These are phyloP conservation scores for Micromonas commoda DNA, from an alignment of 139 green algal species.

Conservation along the genomic window DNA sequence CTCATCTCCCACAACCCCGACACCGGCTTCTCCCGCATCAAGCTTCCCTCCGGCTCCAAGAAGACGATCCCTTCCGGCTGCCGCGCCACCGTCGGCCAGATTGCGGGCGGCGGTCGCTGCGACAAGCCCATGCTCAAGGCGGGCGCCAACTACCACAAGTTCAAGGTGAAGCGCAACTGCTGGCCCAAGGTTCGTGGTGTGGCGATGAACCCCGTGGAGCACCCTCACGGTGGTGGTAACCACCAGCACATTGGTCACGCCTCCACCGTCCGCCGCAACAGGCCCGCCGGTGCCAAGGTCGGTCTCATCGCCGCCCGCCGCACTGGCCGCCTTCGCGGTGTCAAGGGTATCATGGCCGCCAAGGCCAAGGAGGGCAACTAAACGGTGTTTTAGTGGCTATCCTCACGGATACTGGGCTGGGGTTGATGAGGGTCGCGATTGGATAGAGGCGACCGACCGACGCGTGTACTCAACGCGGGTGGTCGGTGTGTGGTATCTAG, in stretches of 20 bases:
- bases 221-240: slow-evolving; percentile 99
- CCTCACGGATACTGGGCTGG: too few species aligned
- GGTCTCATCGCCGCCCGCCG: slow-evolving; percentile 77
- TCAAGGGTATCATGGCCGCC: slow-evolving; percentile 2
- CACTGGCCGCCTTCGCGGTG: slow-evolving; percentile 55
- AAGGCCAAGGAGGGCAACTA: slow-evolving; percentile 16
- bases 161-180: slow-evolving; percentile 88
- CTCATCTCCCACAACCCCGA: slow-evolving; percentile 97
- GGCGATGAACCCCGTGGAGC: slow-evolving; percentile 99
- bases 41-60: slow-evolving; percentile 96
- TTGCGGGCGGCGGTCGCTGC: slow-evolving; percentile 92
- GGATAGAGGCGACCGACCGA: too few species aligned
- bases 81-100: slow-evolving; percentile 92
- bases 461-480: too few species aligned
- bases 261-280: slow-evolving; percentile 84
- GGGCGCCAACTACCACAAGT: slow-evolving; percentile 91
- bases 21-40: slow-evolving; percentile 91
- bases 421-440: too few species aligned
- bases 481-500: too few species aligned
- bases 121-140: slow-evolving; percentile 99
- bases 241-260: slow-evolving; percentile 99
- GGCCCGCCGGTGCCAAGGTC: slow-evolving; percentile 74
- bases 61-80: slow-evolving; percentile 90
- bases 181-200: slow-evolving; percentile 88
- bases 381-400: too few species aligned